phyloP scores from a whole-genome alignment of 441 rosid genomes.

The Pelargonium fulgidum region DNA sequence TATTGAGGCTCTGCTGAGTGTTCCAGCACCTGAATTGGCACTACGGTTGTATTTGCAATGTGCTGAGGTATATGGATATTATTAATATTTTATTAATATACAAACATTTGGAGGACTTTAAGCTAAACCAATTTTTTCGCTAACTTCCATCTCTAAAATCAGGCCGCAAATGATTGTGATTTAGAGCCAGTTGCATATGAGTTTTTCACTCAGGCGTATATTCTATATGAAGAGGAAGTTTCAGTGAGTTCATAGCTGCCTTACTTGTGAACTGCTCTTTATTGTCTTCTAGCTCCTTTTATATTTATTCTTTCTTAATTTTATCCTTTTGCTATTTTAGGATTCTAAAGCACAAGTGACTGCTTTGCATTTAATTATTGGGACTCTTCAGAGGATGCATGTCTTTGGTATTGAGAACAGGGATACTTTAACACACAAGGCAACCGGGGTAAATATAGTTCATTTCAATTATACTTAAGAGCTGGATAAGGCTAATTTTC shows the following conservation, averaged over 20 bases:
- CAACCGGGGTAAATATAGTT: constrained; percentile 70
- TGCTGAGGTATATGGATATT: constrained; percentile 66
- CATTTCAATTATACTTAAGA: constrained; percentile 12
- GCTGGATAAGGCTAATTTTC: constrained; percentile 13
- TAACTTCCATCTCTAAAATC: constrained; percentile 23
- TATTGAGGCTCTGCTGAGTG: constrained; percentile 63
- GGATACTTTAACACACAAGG: constrained; percentile 95
- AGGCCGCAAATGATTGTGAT: constrained; percentile 97
- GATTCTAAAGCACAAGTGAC: constrained; percentile 95
- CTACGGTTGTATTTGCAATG: constrained; percentile 81
- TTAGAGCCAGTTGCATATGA: constrained; percentile 96
- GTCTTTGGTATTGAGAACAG: constrained; percentile 96
- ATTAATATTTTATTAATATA: too few species aligned
- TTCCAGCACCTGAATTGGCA: constrained; percentile 88
- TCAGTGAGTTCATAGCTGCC: constrained; percentile 55
- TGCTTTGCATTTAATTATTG: constrained; percentile 77
- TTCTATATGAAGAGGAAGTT: constrained; percentile 89
- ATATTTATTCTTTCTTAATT: constrained; percentile 13
- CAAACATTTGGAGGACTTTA: constrained; percentile 12
- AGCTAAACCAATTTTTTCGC: constrained; percentile 9
- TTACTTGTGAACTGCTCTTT: not conserved
- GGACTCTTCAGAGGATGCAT: constrained; percentile 96
- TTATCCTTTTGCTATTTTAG: constrained; percentile 33
- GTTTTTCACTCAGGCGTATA: constrained; percentile 96
- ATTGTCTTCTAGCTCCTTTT: not conserved